phyloP scores from a whole-genome alignment of 495 filamentous ascomycete genomes.

The Penicillium odoratum region DNA sequence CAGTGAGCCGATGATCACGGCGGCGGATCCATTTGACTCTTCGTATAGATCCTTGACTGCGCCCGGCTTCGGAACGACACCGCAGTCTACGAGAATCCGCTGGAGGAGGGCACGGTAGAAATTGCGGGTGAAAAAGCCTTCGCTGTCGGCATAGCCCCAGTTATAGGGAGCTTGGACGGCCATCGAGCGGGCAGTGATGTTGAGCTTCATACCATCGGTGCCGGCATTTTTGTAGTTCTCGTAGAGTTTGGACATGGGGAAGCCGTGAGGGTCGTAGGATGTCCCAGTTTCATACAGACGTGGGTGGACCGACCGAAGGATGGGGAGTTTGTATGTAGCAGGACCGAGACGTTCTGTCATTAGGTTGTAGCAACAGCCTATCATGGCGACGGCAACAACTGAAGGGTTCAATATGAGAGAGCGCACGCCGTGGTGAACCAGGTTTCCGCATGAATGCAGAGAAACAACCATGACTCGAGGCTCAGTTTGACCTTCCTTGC shows the following conservation, averaged over 20 bases:
- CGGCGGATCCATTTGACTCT: constrained; percentile 28
- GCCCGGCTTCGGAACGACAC: constrained; percentile 63
- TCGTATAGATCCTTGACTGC: constrained; percentile 36
- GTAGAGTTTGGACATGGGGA: constrained; percentile 83
- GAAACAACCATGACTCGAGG: constrained; percentile 80
- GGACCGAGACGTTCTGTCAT: constrained; percentile 86
- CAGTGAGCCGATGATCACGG: constrained; percentile 80
- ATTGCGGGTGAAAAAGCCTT: constrained; percentile 87
- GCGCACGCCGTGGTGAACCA: constrained; percentile 90
- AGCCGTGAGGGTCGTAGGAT: constrained; percentile 80
- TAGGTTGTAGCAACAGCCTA: constrained; percentile 98
- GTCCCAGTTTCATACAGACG: constrained; percentile 58
- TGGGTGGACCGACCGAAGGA: constrained; percentile 57
- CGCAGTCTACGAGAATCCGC: constrained; percentile 80
- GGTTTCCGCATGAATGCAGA: constrained; percentile 94
- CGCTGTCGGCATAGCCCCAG: constrained; percentile 79
- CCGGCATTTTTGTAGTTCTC: constrained; percentile 53
- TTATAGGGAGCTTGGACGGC: constrained; percentile 92
- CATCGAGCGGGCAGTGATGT: constrained; percentile 97
- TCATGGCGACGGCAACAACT: constrained; percentile 85
- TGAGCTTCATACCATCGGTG: constrained; percentile 68
- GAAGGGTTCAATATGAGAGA: constrained; percentile 79
- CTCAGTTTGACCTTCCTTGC: constrained; percentile 20
- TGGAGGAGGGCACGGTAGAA: constrained; percentile 92
- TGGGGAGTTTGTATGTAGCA: constrained; percentile 79